Evolutionary conservation across 2,329 filamentous ascomycete genomes (phyloP).

Genomic region (Aulographum hederae): DNA sequence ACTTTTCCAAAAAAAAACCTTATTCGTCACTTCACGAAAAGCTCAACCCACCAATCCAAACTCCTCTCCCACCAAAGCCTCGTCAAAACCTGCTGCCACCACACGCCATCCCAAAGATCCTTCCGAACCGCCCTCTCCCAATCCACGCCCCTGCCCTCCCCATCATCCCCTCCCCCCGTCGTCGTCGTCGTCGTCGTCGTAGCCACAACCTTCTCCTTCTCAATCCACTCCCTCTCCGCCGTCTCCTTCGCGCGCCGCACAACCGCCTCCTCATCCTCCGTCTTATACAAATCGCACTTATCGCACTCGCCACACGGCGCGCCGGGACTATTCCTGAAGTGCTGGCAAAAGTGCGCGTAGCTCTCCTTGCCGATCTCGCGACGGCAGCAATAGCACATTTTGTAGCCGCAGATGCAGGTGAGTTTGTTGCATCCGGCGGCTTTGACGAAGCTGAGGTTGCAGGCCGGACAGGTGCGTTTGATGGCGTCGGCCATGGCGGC

Average conservation of each 20-base stretch:
- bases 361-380: conserved; percentile 45
- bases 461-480: conserved; percentile 86
- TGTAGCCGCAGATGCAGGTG: conserved; percentile 86
- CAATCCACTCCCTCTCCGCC: conserved; percentile 28
- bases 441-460: conserved; percentile 85
- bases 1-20: no score
- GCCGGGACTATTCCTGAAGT: conserved; percentile 72
- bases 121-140: no score
- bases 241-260: conserved; percentile 20
- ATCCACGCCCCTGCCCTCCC: no score
- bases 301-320: conserved; percentile 61
- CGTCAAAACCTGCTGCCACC: no score
- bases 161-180: no score
- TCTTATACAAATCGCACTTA: conserved; percentile 29
- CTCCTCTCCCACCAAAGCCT: no score
- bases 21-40: no score
- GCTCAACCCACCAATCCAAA: no score
- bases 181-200: no score
- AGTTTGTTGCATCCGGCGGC: conserved; percentile 91
- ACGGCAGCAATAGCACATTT: conserved; percentile 95
- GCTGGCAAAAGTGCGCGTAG: conserved; percentile 89
- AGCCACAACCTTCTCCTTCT: no score
- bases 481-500: conserved; percentile 84
- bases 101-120: no score
- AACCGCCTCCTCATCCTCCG: conserved; percentile 27